phyloP scores from a whole-genome alignment of 176 grass and related monocot species.

The Carex myosuroides region DNA sequence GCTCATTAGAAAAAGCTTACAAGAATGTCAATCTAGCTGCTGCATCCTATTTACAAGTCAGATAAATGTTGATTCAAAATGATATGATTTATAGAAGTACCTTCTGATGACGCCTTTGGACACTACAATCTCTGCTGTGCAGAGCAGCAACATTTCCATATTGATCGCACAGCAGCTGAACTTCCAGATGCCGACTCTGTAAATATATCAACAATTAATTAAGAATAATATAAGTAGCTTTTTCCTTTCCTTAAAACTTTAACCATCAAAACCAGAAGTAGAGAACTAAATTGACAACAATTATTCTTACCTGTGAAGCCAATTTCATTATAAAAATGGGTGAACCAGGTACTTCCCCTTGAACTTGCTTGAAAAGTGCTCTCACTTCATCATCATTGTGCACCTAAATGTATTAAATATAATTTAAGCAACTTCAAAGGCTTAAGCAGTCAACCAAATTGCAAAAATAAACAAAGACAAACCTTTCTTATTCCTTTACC shows the following conservation, averaged over 20 bases:
- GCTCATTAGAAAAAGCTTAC: not conserved
- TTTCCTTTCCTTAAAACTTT: not conserved
- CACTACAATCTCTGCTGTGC: conserved; percentile 97
- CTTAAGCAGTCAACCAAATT: conserved; percentile 10
- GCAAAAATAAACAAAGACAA: conserved; percentile 28
- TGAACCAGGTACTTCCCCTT: conserved; percentile 98
- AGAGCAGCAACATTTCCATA: conserved; percentile 96
- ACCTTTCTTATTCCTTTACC: conserved; percentile 99
- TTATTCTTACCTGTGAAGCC: conserved; percentile 77
- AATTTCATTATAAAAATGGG: conserved; percentile 99
- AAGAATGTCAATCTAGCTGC: not conserved
- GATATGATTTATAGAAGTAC: conserved; percentile 19
- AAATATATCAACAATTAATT: conserved; percentile 22
- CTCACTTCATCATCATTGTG: conserved; percentile 98
- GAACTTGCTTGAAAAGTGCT: conserved; percentile 96
- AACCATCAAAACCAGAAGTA: not conserved
- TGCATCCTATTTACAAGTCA: not conserved
- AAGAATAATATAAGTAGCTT: conserved; percentile 1
- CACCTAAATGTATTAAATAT: conserved; percentile 45
- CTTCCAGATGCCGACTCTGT: conserved; percentile 96
- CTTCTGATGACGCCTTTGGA: conserved; percentile 99
- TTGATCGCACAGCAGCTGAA: conserved; percentile 90
- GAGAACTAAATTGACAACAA: not conserved
- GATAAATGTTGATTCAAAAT: conserved; percentile 6
- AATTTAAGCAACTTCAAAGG: conserved; percentile 8